Evolutionary conservation across 169 alveolate species (phyloP).

Genomic region (Plasmodium reichenowi): DNA sequence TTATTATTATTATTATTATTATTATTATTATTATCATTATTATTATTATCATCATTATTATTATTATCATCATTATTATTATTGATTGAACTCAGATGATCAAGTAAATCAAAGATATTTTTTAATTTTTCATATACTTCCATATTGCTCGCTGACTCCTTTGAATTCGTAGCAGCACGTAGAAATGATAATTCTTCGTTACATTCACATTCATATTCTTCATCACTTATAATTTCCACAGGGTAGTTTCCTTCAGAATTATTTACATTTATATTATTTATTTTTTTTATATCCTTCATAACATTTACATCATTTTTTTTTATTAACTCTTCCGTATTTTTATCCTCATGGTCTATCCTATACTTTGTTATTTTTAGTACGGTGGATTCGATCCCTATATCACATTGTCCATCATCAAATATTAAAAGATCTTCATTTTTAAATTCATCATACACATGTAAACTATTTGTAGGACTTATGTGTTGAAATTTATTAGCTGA

Average conservation of each 20-base stretch:
- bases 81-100: too few relatives aligned
- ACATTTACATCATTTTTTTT: not conserved
- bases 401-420: constrained; percentile 93
- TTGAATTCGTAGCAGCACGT: constrained; percentile 42
- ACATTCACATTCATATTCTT: constrained; percentile 36
- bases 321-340: not conserved
- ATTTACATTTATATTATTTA: not conserved
- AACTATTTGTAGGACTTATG: constrained; percentile 95
- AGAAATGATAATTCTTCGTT: constrained; percentile 49
- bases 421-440: constrained; percentile 89
- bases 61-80: not conserved
- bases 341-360: not conserved
- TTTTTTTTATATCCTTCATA: not conserved
- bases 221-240: constrained; percentile 5
- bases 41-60: not conserved
- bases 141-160: constrained; percentile 39
- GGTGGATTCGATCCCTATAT: constrained; percentile 96
- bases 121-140: constrained; percentile 24
- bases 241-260: not conserved
- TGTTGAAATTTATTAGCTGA: constrained; percentile 97
- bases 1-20: not conserved
- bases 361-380: constrained; percentile 89
- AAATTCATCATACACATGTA: constrained; percentile 95
- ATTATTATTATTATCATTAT: not conserved
- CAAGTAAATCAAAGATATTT: constrained; percentile 13